These are phyloP conservation scores for Coprinopsis strossmayeri DNA, from an alignment of 768 basidiomycete species.

Conservation along the genomic window DNA sequence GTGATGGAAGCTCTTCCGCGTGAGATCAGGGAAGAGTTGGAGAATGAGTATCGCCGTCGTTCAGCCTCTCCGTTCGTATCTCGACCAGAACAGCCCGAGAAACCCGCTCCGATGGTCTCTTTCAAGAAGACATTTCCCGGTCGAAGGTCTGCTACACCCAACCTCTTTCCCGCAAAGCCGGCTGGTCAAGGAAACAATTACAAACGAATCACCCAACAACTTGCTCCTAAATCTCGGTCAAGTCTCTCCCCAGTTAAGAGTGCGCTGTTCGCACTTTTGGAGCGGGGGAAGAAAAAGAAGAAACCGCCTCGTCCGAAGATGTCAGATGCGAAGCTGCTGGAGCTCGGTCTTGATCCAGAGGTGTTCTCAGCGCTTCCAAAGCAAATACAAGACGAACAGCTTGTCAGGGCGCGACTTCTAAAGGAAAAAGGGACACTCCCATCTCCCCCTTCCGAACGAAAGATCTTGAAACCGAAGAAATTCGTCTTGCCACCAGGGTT, in stretches of 20 bases:
- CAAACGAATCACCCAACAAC: conserved; percentile 55
- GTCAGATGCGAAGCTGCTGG: conserved; percentile 49
- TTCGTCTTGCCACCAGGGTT: conserved; percentile 32
- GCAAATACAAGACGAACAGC: conserved; percentile 67
- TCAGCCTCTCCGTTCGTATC: conserved; percentile 39
- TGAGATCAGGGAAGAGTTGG: conserved; percentile 63
- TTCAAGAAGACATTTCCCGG: neutral
- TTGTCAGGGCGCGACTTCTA: conserved; percentile 51
- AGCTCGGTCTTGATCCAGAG: conserved; percentile 66
- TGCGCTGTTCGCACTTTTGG: conserved; percentile 24
- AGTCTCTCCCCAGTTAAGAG: conserved; percentile 28
- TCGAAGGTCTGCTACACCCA: conserved; percentile 14
- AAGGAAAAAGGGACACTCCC: conserved; percentile 36
- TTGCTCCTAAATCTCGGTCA: conserved; percentile 49
- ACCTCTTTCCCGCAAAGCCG: conserved; percentile 25
- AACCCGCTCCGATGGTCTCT: neutral
- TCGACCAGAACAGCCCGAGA: conserved; percentile 8
- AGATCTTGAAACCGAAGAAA: conserved; percentile 50
- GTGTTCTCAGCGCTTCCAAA: conserved; percentile 62
- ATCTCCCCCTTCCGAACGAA: conserved; percentile 34
- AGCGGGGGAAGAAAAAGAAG: conserved; percentile 12
- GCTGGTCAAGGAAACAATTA: conserved; percentile 35
- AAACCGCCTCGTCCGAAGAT: conserved; percentile 34
- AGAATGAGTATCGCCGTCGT: conserved; percentile 58
- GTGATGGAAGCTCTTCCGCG: conserved; percentile 67